These are phyloP conservation scores for Colletotrichum siamense DNA, from an alignment of 2,329 filamentous ascomycete species.

Conservation along the genomic window DNA sequence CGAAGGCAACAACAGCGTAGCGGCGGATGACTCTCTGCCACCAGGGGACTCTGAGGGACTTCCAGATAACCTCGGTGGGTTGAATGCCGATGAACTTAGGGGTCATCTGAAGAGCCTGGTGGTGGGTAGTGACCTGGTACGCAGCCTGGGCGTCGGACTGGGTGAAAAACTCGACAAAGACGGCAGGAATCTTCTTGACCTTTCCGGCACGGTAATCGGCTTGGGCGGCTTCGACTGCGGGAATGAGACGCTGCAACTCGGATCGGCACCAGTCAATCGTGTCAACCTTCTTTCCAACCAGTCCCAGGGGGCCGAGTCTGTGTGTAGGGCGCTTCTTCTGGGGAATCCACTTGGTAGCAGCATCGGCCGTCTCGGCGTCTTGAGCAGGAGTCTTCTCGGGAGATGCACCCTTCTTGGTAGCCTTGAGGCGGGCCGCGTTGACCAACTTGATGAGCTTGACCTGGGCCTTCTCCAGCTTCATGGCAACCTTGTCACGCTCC, in stretches of 20 bases:
- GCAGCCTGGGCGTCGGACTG: conserved; percentile 87
- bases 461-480: conserved; percentile 86
- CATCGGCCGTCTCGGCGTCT: conserved; percentile 68
- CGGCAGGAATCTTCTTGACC: conserved; percentile 71
- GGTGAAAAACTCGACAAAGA: conserved; percentile 88
- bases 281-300: conserved; percentile 85
- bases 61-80: conserved; percentile 88
- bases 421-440: conserved; percentile 74
- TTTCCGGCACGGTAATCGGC: conserved; percentile 69
- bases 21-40: conserved; percentile 81
- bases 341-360: conserved; percentile 77
- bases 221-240: conserved; percentile 72
- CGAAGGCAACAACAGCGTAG: conserved; percentile 72
- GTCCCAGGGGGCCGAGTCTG: conserved; percentile 58
- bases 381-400: conserved; percentile 49
- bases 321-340: conserved; percentile 79
- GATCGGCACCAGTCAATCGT: conserved; percentile 88
- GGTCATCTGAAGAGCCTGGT: conserved; percentile 85
- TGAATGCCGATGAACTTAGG: conserved; percentile 84
- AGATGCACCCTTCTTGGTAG: conserved; percentile 63
- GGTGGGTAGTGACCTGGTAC: conserved; percentile 85
- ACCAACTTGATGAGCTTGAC: conserved; percentile 82
- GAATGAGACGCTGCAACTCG: conserved; percentile 74
- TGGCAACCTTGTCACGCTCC: conserved; percentile 79
- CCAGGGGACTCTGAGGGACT: conserved; percentile 82